Percentiles rank a stretch among this genome's conserved stretches.
phyloP scores from a whole-genome alignment of 2,329 filamentous ascomycete genomes.

The Diaporthe ampelina region DNA sequence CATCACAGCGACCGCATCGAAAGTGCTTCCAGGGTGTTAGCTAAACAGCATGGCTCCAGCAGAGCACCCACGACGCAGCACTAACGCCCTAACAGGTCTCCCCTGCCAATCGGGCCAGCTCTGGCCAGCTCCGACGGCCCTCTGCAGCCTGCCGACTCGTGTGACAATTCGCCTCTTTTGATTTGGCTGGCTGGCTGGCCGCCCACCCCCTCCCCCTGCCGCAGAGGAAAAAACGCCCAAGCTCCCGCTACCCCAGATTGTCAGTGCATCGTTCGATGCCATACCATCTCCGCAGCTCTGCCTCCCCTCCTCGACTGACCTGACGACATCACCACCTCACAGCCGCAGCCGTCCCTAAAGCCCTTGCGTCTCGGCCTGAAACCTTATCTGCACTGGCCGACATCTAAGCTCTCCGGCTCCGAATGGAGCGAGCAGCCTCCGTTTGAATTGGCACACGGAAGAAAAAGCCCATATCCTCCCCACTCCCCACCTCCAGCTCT shows the following conservation, averaged over 20 bases:
- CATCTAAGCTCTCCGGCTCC: slow-evolving; percentile 27
- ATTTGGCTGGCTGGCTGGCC: slow-evolving; percentile 23
- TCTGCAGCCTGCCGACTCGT: slow-evolving; percentile 25
- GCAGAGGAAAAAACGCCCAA: slow-evolving; percentile 15
- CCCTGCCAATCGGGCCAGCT: slow-evolving; percentile 15
- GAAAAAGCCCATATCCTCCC: background rate
- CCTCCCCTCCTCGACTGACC: slow-evolving; percentile 37
- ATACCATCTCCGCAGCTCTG: slow-evolving; percentile 37
- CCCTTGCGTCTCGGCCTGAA: slow-evolving; percentile 27
- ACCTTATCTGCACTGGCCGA: slow-evolving; percentile 20
- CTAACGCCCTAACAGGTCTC: background rate
- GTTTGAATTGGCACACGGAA: slow-evolving; percentile 26
- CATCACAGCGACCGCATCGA: background rate
- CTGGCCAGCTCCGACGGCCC: slow-evolving; percentile 10
- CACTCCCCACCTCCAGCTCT: slow-evolving; percentile 14
- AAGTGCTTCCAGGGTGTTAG: background rate
- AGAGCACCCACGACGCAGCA: background rate
- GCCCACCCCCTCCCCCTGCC: slow-evolving; percentile 32
- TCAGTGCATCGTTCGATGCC: slow-evolving; percentile 39
- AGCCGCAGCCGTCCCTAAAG: background rate
- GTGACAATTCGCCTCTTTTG: slow-evolving; percentile 40
- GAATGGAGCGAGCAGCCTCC: slow-evolving; percentile 37
- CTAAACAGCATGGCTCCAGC: background rate
- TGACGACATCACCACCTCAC: slow-evolving; percentile 41
- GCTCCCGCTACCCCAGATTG: slow-evolving; percentile 40